Evolutionary conservation across 2,329 filamentous ascomycete species (phyloP).

Genomic region (Endocalyx cinctus): DNA sequence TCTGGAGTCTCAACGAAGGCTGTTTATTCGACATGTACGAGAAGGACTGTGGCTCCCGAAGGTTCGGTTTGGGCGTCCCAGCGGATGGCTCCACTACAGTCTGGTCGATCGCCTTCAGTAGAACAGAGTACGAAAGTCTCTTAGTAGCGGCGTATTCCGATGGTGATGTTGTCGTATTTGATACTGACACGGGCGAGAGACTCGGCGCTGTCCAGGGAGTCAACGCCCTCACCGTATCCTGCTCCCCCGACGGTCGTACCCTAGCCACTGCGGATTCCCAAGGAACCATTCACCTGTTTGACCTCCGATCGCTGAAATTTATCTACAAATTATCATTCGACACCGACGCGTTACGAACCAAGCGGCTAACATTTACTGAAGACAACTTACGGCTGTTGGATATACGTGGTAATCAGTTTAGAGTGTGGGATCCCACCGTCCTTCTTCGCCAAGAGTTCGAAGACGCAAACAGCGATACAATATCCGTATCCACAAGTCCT

Average conservation of each 20-base stretch:
- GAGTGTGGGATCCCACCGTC: slow-evolving; percentile 20
- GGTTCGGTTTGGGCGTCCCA: slow-evolving; percentile 3
- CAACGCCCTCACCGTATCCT: slow-evolving; percentile 16
- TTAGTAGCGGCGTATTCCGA: slow-evolving; percentile 23
- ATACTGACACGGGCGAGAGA: slow-evolving; percentile 11
- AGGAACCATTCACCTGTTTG: slow-evolving; percentile 23
- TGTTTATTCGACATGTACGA: slow-evolving; percentile 18
- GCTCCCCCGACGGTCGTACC: slow-evolving; percentile 24
- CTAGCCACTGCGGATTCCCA: slow-evolving; percentile 19
- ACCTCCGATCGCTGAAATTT: slow-evolving; percentile 18
- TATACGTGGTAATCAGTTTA: slow-evolving; percentile 14
- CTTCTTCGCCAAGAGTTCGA: slow-evolving; percentile 14
- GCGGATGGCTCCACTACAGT: slow-evolving; percentile 10
- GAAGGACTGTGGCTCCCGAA: slow-evolving; percentile 16
- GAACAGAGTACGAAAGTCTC: slow-evolving; percentile 8
- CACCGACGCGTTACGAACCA: not conserved
- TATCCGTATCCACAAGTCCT: slow-evolving; percentile 4
- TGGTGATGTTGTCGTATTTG: slow-evolving; percentile 23
- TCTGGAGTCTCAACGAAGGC: slow-evolving; percentile 17
- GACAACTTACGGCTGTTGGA: slow-evolving; percentile 18
- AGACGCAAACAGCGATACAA: slow-evolving; percentile 11
- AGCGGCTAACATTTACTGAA: slow-evolving; percentile 12
- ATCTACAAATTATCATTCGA: slow-evolving; percentile 13
- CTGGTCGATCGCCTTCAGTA: slow-evolving; percentile 16
- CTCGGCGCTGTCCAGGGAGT: slow-evolving; percentile 1